These are phyloP conservation scores for Chalaropsis ovoidea DNA, from an alignment of 2,329 filamentous ascomycete species.

Conservation along the genomic window DNA sequence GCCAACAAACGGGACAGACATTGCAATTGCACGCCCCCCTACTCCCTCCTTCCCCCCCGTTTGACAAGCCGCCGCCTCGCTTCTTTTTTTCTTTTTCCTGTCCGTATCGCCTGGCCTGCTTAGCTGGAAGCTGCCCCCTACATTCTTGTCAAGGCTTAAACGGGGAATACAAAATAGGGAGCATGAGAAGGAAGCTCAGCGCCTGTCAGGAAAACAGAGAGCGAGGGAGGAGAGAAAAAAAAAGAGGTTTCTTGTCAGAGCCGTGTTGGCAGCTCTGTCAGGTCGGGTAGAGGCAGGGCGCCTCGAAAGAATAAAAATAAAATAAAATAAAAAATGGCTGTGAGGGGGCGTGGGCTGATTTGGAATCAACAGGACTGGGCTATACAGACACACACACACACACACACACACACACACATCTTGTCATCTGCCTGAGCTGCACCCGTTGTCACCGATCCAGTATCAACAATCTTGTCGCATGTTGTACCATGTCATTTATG, in stretches of 20 bases:
- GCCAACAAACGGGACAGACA: too few species aligned
- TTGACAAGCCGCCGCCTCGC: too few species aligned
- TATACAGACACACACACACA: too few species aligned
- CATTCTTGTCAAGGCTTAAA: not conserved
- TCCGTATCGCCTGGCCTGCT: too few species aligned
- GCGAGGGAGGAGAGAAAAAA: not conserved
- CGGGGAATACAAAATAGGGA: not conserved
- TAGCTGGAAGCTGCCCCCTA: too few species aligned
- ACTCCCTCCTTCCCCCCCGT: too few species aligned
- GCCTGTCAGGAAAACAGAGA: too few species aligned
- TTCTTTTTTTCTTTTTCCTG: too few species aligned
- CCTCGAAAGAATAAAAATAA: not conserved
- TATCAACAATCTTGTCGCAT: constrained; percentile 1
- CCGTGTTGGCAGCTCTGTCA: constrained; percentile 8
- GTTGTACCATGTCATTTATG: not conserved
- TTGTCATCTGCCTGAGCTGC: too few species aligned
- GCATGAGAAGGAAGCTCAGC: not conserved
- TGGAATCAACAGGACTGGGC: not conserved
- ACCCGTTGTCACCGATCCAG: not conserved
- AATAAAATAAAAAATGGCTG: not conserved
- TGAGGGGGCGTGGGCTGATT: not conserved
- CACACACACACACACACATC: too few species aligned
- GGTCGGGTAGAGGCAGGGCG: not conserved
- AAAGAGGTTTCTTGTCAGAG: not conserved
- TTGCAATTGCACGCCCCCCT: too few species aligned